These are phyloP conservation scores for Triticum monococcum DNA, from an alignment of 176 grass and related monocot species.

Conservation along the genomic window DNA sequence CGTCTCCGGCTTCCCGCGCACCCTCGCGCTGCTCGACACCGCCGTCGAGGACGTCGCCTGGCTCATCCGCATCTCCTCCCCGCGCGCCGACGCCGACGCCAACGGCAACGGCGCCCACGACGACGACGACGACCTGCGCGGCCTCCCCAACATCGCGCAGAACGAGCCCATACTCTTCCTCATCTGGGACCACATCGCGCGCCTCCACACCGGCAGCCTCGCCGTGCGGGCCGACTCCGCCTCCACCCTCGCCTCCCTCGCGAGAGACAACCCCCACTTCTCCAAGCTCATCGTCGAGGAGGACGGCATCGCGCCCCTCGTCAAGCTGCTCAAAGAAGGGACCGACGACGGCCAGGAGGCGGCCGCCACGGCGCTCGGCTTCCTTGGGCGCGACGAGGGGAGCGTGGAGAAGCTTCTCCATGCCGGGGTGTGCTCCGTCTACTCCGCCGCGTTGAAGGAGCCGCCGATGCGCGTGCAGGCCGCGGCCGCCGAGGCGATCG, in stretches of 20 bases:
- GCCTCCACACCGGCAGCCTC: constrained; percentile 57
- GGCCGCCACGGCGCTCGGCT: constrained; percentile 64
- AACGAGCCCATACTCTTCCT: constrained; percentile 71
- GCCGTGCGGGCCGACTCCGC: constrained; percentile 58
- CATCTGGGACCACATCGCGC: constrained; percentile 75
- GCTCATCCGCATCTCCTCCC: constrained; percentile 74
- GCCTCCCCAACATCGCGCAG: constrained; percentile 72
- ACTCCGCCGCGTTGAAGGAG: constrained; percentile 71
- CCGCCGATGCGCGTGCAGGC: constrained; percentile 82
- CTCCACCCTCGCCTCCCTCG: constrained; percentile 63
- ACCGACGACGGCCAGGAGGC: constrained; percentile 67
- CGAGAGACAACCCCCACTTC: constrained; percentile 62
- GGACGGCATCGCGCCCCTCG: constrained; percentile 76
- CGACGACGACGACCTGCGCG: constrained; percentile 37
- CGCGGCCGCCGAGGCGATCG: constrained; percentile 63
- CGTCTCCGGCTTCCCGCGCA: constrained; percentile 54
- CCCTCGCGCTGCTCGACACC: constrained; percentile 64
- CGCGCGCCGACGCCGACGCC: constrained; percentile 34
- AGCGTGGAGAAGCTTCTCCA: constrained; percentile 54
- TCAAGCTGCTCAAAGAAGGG: constrained; percentile 81
- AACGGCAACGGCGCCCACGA: neutral
- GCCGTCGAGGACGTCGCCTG: constrained; percentile 79
- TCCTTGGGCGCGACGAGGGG: constrained; percentile 61
- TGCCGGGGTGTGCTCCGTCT: constrained; percentile 63
- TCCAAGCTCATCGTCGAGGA: constrained; percentile 88